Evolutionary conservation across 768 basidiomycete species (phyloP), one percentile per base, ranked within the genome.

Genomic region (Mrakia gelida): DNA sequence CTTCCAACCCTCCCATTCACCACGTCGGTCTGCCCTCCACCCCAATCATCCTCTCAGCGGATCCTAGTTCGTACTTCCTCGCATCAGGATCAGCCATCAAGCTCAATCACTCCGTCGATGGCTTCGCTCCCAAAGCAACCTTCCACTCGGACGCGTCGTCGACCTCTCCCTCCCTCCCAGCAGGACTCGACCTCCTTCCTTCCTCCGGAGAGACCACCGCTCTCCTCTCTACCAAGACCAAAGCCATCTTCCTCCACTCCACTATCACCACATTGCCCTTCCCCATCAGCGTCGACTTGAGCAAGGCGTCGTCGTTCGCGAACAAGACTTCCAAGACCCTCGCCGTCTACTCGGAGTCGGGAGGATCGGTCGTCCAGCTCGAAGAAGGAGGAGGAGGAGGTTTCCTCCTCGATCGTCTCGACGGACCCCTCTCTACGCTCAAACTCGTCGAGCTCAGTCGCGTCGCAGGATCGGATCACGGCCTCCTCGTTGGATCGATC

Each of bases 21-120:
- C 67, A 70, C 67, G 67, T 70, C 67, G 67, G 67, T 21, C 67
- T 70, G 26, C 67, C 67, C 8, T 23, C 18, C 21, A 70, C 41
- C 11, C 67, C 67, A 1, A n/a, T 70, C 67, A 34, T 70, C 23
- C 67, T 70, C 34, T 41, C 38, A 3, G 67, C 67, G 10, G 67
- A 70, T 23, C 23, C 67, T 1, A 70, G 41, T 41, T 70, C 67
- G 2, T 70, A 41, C 67, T 70, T 70, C 38, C 38, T 70, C 67
- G 21, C n/a, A 8, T 26, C 26, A 6, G 38, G 67, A 43, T 70
- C 67, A 7, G 18, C 67, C 41, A 41, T 70, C 38, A 70, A 70
- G 21, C 10, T 70, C 38, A 34, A 41, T 26, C 67, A 41, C 21
- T n/a, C 67, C 13, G 67, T 70, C 34, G 26, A n/a, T 21, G 67